A percentile compares a stretch with the other conserved stretches of the same genome.
These are phyloP conservation scores for Fragosphaeria purpurea DNA, from an alignment of 2,329 filamentous ascomycete species.

Conservation along the genomic window DNA sequence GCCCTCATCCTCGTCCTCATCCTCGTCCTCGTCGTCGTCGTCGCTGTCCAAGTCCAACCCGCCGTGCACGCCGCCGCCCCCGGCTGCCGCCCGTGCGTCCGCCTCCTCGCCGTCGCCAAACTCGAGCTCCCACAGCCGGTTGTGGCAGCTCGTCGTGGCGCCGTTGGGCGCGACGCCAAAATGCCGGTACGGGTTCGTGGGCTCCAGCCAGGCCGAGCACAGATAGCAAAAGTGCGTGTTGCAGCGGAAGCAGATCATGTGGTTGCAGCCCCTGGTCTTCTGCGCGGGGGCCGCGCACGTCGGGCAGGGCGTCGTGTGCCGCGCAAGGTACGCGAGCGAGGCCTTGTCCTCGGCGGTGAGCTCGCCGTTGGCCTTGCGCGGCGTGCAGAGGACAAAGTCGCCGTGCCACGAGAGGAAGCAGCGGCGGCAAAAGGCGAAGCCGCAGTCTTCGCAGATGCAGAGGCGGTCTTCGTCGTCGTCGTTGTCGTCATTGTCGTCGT, in stretches of 20 bases:
- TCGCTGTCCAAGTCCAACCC: constrained; percentile 17
- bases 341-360: constrained; percentile 60
- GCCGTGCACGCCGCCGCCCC: constrained; percentile 33
- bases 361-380: constrained; percentile 47
- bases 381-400: constrained; percentile 61
- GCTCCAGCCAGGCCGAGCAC: constrained; percentile 76
- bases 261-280: constrained; percentile 91
- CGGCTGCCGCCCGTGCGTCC: constrained; percentile 9
- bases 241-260: constrained; percentile 91
- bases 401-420: constrained; percentile 82
- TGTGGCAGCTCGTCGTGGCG: constrained; percentile 58
- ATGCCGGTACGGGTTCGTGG: constrained; percentile 75
- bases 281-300: constrained; percentile 77
- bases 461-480: constrained; percentile 46
- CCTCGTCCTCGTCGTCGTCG: constrained; percentile 15
- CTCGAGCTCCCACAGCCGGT: constrained; percentile 83
- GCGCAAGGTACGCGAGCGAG: constrained; percentile 70
- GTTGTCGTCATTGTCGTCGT: constrained; percentile 7
- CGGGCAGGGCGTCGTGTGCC: constrained; percentile 79
- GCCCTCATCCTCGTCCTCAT: constrained; percentile 6
- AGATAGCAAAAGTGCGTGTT: constrained; percentile 91
- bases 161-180: constrained; percentile 59
- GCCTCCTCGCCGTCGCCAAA: constrained; percentile 53
- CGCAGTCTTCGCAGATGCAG: constrained; percentile 79
- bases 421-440: constrained; percentile 73